phyloP scores from a whole-genome alignment of 495 filamentous ascomycete species.

The Neurospora tetraspora region DNA sequence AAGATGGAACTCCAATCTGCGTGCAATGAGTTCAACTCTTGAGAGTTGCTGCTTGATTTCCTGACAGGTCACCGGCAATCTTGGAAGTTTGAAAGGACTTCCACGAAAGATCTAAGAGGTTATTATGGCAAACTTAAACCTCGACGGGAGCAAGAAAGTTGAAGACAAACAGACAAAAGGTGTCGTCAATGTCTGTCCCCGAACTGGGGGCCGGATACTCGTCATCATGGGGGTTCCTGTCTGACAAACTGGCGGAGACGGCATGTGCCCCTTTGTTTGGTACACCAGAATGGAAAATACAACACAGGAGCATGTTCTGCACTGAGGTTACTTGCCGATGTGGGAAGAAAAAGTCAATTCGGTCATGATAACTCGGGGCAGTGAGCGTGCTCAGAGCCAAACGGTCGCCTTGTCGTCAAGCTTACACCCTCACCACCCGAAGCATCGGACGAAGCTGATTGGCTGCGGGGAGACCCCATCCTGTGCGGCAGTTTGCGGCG shows the following conservation, averaged over 20 bases:
- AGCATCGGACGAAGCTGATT: conserved; percentile 11
- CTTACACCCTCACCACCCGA: background rate
- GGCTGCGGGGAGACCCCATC: conserved; percentile 6
- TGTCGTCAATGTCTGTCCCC: background rate
- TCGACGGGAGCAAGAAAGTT: background rate
- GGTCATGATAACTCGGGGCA: background rate
- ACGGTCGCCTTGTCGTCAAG: conserved; percentile 1
- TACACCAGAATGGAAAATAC: background rate
- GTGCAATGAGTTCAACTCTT: background rate
- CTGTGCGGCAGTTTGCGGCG: conserved; percentile 3
- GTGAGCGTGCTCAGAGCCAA: conserved; percentile 1
- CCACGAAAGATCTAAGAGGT: background rate
- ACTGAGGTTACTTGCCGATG: background rate
- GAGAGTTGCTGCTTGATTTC: background rate
- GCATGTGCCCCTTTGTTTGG: background rate
- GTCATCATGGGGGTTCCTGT: background rate
- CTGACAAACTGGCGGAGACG: background rate
- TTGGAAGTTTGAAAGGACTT: background rate
- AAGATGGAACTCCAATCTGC: background rate
- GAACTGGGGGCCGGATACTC: background rate
- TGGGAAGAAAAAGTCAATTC: background rate
- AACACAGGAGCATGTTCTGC: background rate
- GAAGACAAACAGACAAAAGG: background rate
- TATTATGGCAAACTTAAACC: background rate
- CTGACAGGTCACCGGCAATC: background rate